Percentiles rank a stretch among this genome's conserved stretches.
phyloP scores from a whole-genome alignment of 2,329 filamentous ascomycete species.

The Cladosporium sp. region DNA sequence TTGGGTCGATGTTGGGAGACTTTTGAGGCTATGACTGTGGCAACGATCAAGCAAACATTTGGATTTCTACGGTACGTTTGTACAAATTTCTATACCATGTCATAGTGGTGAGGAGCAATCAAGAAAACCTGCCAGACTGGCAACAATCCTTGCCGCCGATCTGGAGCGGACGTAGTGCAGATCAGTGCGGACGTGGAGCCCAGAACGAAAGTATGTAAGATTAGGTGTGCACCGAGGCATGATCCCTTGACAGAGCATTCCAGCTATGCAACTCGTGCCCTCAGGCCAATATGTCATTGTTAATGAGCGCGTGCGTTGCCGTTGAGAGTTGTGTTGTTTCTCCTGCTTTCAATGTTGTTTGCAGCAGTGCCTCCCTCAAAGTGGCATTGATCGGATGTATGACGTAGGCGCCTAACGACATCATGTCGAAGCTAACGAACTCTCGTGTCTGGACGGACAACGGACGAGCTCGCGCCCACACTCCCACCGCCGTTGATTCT shows the following conservation, averaged over 20 bases:
- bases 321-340: not conserved
- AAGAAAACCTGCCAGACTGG: not conserved
- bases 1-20: not conserved
- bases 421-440: slow-evolving; percentile 1
- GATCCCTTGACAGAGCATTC: too few species aligned
- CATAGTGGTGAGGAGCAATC: not conserved
- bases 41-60: too few species aligned
- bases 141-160: slow-evolving; percentile 7
- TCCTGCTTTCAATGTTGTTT: not conserved
- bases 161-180: not conserved
- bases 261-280: too few species aligned
- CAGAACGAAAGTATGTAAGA: too few species aligned
- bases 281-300: too few species aligned
- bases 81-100: not conserved
- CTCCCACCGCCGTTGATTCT: not conserved
- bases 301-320: not conserved
- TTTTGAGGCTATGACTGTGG: not conserved
- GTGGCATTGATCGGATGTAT: not conserved
- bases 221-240: too few species aligned
- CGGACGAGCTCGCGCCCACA: not conserved
- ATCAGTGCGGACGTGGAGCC: slow-evolving; percentile 1
- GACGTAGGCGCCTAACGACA: not conserved
- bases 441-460: not conserved
- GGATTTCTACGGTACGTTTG: not conserved
- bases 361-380: not conserved